Evolutionary conservation across 2,329 filamentous ascomycete genomes (phyloP), one percentile per base, ranked within the genome.

Genomic region (Colletotrichum truncatum): DNA sequence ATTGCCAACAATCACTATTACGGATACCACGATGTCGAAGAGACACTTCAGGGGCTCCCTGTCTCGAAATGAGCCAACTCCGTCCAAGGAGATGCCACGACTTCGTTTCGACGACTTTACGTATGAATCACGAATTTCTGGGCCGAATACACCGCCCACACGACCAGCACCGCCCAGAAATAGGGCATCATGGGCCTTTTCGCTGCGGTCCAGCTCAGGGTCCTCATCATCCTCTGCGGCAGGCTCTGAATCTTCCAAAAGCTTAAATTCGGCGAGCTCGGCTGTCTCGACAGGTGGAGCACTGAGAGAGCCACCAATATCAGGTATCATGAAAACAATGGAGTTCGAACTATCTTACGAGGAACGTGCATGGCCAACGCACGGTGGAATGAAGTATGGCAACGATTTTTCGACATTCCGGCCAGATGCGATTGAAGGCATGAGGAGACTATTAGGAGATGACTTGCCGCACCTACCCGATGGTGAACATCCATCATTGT

Each of bases 241-340:
- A 25, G 23, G 16, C 2, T 56, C 25, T 1, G 21, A 30, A 10
- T 3, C 18, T 4, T 18, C 28, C 9, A 14, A 18, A 5, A 11
- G 25, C 30, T 30, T 16, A 4, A 43, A 21, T 26, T 10, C 41
- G 25, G 18, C 25, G 23, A 28, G 9, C 11, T 54, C 63, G n/a
- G 28, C 41, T 3, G 14, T 45, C 10, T 48, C 51, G 2, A 21
- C 23, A 4, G 45, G 36, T 12, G 36, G 12, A 5, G n/a, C 28
- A 4, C 11, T 16, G 11, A 4, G 23, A 1, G 58, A 56, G 11
- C 63, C 63, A 2, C 63, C 57, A 3, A 28, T 51, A 2, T 62
- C 43, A 2, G 63, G 63, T 2, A 66, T 66, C 6, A 55, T 66
- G 63, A 66, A 63, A 25, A 66, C 63, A 4, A 66, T 66, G 63